Base-by-base conservation (phyloP, 495 filamentous ascomycete genomes). In the Tuber borchii region DNA sequence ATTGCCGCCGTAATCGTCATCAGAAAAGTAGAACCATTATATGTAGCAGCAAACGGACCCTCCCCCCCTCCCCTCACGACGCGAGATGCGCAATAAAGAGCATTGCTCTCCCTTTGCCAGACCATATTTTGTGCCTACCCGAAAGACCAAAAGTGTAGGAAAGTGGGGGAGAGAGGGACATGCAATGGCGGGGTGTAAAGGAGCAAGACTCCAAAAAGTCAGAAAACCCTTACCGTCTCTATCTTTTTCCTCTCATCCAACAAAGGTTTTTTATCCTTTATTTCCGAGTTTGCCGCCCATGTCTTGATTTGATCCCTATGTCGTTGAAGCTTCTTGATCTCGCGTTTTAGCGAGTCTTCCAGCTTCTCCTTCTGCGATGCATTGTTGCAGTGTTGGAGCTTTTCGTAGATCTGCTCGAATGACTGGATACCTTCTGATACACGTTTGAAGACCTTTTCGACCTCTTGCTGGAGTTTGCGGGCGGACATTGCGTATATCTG, bases 261-360 rank as follows among this genome's bases (percentile, higher is more conserved):
- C 82, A 99, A 86, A 78, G 95, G 96, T 77, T 91, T 91, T 87
- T 99, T 99, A 85, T 99, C 95, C 86, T 99, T 99, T 87, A 99
- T 96, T 82, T 99, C 95, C 86, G 95, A 97, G 84, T 91, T 92
- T 3, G 93, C 91, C 4, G 93, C 94, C 95, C 95, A 99, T 87
- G 94, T 92, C 86, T 99, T 99, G 87, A 99, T 97, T 86, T 98
- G 95, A 84, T 99, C 95, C 75, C 95, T 93, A 85, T 94, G 91
- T 78, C 95, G 88, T 85, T 99, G 95, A 31, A 99, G 90, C 88
- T 99, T 99, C 90, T 99, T 99, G 89, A 98, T 98, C 86, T 98
- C 96, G 78, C 95, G 92, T 86, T 99, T 99, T 78, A 99, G 88
- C 82, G 94, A 91, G 84, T 99, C 95, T 85, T 98, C 95, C 46